Evolutionary conservation across 768 basidiomycete species (phyloP).

Genomic region (Russula lepida): DNA sequence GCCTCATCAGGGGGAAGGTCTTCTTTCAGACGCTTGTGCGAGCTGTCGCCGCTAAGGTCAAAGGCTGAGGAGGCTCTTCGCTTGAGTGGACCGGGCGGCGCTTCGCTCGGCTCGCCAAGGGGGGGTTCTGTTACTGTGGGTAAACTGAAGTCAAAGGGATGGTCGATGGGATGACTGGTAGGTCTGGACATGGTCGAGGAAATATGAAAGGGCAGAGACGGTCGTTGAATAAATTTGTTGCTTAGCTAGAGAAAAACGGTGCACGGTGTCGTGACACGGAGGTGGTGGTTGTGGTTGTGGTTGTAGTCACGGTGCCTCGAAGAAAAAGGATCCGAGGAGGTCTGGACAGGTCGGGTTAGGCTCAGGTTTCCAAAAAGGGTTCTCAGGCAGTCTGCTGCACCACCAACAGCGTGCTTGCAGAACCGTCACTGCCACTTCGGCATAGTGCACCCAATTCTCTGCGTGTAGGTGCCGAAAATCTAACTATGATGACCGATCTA

Average conservation of each 20-base stretch:
- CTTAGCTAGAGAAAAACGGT: background rate
- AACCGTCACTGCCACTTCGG: background rate
- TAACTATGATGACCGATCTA: background rate
- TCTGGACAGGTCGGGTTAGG: background rate
- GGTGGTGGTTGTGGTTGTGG: background rate
- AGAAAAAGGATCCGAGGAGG: background rate
- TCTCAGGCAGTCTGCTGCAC: background rate
- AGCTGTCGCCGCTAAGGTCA: constrained; percentile 8
- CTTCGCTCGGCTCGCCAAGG: constrained; percentile 1
- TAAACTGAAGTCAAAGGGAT: constrained; percentile 30
- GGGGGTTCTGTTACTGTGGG: background rate
- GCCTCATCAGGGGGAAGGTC: constrained; percentile 12
- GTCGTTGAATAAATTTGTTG: background rate
- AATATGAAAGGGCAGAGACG: background rate
- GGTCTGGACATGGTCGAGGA: background rate
- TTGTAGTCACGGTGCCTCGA: background rate
- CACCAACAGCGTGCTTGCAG: constrained; percentile 7
- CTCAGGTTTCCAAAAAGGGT: constrained; percentile 6
- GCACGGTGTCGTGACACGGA: background rate
- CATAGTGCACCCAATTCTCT: background rate
- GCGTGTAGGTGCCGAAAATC: background rate
- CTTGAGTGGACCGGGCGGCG: constrained; percentile 11
- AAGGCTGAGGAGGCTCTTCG: constrained; percentile 19
- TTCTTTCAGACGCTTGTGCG: constrained; percentile 19
- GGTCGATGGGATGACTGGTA: constrained; percentile 31